Evolutionary conservation across 2,329 filamentous ascomycete species (phyloP).

Genomic region (Volutella citrinella): DNA sequence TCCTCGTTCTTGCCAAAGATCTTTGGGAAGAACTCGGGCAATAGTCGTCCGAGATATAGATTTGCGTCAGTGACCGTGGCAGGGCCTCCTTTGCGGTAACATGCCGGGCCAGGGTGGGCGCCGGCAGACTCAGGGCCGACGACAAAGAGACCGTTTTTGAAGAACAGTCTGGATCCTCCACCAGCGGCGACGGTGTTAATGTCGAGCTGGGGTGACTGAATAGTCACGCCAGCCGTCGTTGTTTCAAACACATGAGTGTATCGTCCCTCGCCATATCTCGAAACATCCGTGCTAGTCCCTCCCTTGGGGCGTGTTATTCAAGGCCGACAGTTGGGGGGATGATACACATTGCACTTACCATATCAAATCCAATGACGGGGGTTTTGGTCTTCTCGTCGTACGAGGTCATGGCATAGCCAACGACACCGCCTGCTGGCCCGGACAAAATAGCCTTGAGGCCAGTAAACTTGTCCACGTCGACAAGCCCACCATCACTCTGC

Average conservation of each 20-base stretch:
- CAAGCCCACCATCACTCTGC: constrained; percentile 77
- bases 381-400: constrained; percentile 80
- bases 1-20: constrained; percentile 92
- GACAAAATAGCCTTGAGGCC: constrained; percentile 83
- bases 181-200: constrained; percentile 95
- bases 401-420: constrained; percentile 87
- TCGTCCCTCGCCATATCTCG: constrained; percentile 76
- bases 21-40: constrained; percentile 91
- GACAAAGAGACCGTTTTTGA: constrained; percentile 84
- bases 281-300: constrained; percentile 89
- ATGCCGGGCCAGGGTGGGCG: constrained; percentile 85
- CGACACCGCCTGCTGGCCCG: constrained; percentile 88
- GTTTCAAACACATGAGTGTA: constrained; percentile 96
- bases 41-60: constrained; percentile 74
- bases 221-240: constrained; percentile 89
- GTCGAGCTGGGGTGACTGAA: constrained; percentile 87
- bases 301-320: constrained; percentile 41
- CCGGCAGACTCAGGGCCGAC: constrained; percentile 88
- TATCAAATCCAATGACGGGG: constrained; percentile 92
- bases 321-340: no score
- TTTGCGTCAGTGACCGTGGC: constrained; percentile 94
- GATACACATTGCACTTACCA: constrained; percentile 49
- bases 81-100: constrained; percentile 86
- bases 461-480: constrained; percentile 77
- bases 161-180: constrained; percentile 81